Base-by-base conservation (phyloP, 805 yeast genomes). In the Ogataea degrootiae region DNA sequence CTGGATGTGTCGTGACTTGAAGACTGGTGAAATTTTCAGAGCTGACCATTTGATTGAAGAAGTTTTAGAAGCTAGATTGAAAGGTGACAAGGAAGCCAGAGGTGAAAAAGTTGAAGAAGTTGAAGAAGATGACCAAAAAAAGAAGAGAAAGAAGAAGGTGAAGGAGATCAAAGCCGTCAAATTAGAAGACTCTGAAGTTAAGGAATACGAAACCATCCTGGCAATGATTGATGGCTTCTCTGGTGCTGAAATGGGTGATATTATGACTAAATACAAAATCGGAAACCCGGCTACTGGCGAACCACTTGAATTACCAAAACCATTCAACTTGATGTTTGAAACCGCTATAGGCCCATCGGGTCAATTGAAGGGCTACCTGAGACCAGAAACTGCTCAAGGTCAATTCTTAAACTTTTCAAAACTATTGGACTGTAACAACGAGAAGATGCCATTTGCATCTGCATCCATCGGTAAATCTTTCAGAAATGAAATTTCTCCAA, bases 301-400 rank as follows among this genome's bases (percentile, higher is more conserved):
- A 40, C 75, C 80, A 44, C 78, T 94, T 60, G 96, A 89, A 69
- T 85, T 85, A 40, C 99, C 99, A 57, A 81, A 75, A 60, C 97
- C 91, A 69, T 94, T 94, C 82, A 94, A 94, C 75, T 81, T 94
- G 69, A 94, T 94, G 99, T 94, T 94, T 67, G 98, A 92, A 73
- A 94, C 99, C 50, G 96, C 96, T 48, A 95, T 94, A 68, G 99
- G 99, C 46, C 99, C 99, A 52, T 87, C 97, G 45, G 99, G 99
- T 63, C 89, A 85, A 67, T 73, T 91, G 68, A 91, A 87, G 75
- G 99, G 99, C 57, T 94, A 80, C 72, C 73, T 94, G 65, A 84
- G 99, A 72, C 99, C 99, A 52, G 99, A 94, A 75, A 94, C 99
- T 54, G 99, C 99, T 23, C 99, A 94, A 77, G 99, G 99, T 64